phyloP scores from a whole-genome alignment of 2,329 filamentous ascomycete genomes.

The Apiospora koreana region DNA sequence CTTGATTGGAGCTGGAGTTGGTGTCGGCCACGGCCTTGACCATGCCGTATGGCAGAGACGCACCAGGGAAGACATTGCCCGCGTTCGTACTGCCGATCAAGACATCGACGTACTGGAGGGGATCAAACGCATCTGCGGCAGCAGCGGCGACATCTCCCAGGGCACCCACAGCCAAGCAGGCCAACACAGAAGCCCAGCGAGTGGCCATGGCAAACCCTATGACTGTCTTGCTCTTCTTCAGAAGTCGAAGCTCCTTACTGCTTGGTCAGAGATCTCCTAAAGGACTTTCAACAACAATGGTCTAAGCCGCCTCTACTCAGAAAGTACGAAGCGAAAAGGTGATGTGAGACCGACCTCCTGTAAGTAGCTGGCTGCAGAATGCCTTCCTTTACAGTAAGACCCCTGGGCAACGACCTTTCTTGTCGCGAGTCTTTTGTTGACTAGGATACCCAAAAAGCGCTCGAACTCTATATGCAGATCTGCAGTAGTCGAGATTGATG shows the following conservation, averaged over 20 bases:
- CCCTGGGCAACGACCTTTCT: neutral
- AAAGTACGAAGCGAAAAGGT: neutral
- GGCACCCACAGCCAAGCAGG: neutral
- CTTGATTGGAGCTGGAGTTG: slow-evolving; percentile 53
- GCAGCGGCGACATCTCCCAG: neutral
- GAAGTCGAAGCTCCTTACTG: neutral
- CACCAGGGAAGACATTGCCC: slow-evolving; percentile 46
- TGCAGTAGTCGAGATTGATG: neutral
- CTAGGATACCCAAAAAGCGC: neutral
- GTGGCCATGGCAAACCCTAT: neutral
- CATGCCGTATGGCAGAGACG: slow-evolving; percentile 42
- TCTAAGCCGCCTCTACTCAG: neutral
- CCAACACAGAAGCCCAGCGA: neutral
- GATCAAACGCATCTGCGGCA: slow-evolving; percentile 28
- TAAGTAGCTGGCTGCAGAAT: neutral
- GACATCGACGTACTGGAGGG: slow-evolving; percentile 49
- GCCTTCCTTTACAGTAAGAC: too few species aligned
- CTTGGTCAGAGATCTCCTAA: neutral
- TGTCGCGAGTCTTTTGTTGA: neutral
- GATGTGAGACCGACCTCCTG: neutral
- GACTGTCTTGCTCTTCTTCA: neutral
- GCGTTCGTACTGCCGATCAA: slow-evolving; percentile 55
- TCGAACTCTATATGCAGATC: neutral
- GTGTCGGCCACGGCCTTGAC: slow-evolving; percentile 61
- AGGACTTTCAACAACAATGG: neutral